Conservation (phyloP, 768 basidiomycete genomes). For the Lepiota venenata region DNA sequence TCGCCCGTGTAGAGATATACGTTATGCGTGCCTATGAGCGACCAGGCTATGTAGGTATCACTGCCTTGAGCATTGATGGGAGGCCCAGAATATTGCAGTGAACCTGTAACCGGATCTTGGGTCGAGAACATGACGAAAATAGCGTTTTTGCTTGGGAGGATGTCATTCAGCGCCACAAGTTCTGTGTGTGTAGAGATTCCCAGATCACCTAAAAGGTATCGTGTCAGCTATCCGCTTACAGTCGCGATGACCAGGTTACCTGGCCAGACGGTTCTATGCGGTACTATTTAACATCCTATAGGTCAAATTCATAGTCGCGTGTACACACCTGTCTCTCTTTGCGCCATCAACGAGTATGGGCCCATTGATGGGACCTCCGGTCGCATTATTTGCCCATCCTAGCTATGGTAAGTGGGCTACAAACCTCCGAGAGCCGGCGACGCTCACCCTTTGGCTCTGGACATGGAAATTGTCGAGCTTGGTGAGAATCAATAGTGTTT, state of each 20-base stretch:
- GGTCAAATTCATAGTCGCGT: not conserved
- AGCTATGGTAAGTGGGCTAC: not conserved
- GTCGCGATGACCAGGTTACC: not conserved
- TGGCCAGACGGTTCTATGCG: conserved; percentile 9
- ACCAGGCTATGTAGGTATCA: conserved; percentile 50
- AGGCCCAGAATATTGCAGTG: not conserved
- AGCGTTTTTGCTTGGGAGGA: conserved; percentile 40
- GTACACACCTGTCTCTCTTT: conserved; percentile 43
- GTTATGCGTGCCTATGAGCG: conserved; percentile 38
- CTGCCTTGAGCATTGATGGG: conserved; percentile 5
- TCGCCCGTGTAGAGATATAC: conserved; percentile 49
- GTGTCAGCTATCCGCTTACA: not conserved
- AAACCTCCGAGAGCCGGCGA: not conserved
- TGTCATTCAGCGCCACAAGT: conserved; percentile 30
- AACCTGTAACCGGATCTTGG: conserved; percentile 29
- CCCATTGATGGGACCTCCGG: conserved; percentile 41
- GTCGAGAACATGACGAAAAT: conserved; percentile 47
- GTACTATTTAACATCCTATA: not conserved
- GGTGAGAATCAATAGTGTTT: conserved; percentile 36
- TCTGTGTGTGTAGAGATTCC: conserved; percentile 39
- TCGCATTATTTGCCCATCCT: conserved; percentile 49
- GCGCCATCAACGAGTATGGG: conserved; percentile 53
- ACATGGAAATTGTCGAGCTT: conserved; percentile 31
- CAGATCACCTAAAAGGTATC: conserved; percentile 29
- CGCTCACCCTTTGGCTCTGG: conserved; percentile 19